Conservation (phyloP, 1,139 yeast species). For the Zygoascus meyerae region DNA sequence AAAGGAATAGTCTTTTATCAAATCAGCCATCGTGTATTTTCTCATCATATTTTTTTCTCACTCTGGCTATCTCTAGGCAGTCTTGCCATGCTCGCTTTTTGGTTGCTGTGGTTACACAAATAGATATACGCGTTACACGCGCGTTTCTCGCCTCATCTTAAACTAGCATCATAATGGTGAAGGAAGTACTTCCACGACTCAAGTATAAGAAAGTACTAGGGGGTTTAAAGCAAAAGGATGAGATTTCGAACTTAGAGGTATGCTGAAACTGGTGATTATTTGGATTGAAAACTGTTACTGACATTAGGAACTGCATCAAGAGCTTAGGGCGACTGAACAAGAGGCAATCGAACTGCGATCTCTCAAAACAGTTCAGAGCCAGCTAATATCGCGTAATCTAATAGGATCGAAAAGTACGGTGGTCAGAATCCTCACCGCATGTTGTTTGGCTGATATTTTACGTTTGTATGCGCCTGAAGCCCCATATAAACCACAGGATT, state of each 20-base stretch:
- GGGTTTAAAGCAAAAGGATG: not conserved
- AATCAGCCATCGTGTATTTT: no score
- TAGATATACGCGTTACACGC: no score
- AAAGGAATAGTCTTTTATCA: no score
- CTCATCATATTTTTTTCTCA: no score
- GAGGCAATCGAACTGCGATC: constrained; percentile 47
- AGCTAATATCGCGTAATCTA: constrained; percentile 54
- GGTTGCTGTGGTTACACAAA: no score
- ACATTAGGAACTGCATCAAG: constrained; percentile 49
- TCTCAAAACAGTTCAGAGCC: constrained; percentile 44
- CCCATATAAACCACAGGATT: constrained; percentile 64
- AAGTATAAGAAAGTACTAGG: not conserved
- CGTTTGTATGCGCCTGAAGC: constrained; percentile 88
- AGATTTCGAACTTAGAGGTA: not conserved
- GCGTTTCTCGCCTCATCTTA: no score
- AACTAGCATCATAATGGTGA: no score
- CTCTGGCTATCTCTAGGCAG: no score
- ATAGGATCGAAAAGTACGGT: constrained; percentile 60
- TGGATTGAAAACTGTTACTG: constrained; percentile 1
- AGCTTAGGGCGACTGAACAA: constrained; percentile 57
- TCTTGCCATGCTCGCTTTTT: no score
- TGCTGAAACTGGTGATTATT: no score
- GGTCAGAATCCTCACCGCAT: constrained; percentile 64
- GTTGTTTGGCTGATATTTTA: constrained; percentile 71
- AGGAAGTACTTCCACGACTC: not conserved